These are phyloP conservation scores for Macrolepiota dolichaula DNA, from an alignment of 768 basidiomycete genomes.

Conservation along the genomic window DNA sequence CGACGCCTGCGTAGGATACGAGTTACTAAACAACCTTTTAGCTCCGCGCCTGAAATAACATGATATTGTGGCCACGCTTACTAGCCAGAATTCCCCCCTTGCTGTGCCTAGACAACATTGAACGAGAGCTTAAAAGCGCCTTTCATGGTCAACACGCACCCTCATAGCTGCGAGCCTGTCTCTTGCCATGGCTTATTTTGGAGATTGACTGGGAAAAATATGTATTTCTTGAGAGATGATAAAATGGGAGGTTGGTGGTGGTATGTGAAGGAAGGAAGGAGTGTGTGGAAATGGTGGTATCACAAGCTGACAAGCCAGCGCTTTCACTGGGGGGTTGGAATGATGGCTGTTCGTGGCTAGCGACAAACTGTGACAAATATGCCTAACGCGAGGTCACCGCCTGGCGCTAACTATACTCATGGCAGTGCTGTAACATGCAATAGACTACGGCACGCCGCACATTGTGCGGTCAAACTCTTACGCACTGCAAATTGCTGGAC, in stretches of 20 bases:
- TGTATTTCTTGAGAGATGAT: neutral
- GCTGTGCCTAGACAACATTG: constrained; percentile 53
- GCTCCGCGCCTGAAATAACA: neutral
- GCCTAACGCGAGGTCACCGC: neutral
- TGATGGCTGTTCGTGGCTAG: constrained; percentile 13
- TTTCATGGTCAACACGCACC: constrained; percentile 40
- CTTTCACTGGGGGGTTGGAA: neutral
- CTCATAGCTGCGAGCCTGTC: constrained; percentile 89
- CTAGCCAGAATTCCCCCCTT: constrained; percentile 50
- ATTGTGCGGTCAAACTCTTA: neutral
- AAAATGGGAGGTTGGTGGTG: neutral
- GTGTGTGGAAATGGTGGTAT: constrained; percentile 3
- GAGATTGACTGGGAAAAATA: neutral
- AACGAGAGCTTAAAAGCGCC: constrained; percentile 14
- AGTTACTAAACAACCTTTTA: constrained; percentile 36
- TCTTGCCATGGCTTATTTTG: constrained; percentile 58
- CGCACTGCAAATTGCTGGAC: neutral
- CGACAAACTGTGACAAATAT: constrained; percentile 15
- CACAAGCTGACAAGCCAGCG: neutral
- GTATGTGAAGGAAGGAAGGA: neutral
- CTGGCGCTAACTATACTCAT: neutral
- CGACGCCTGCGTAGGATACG: constrained; percentile 67
- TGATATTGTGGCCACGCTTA: constrained; percentile 27
- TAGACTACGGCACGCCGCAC: neutral
- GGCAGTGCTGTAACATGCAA: neutral